Conservation (phyloP, 176 grass and related monocot genomes). For the Oryza australiensis region DNA sequence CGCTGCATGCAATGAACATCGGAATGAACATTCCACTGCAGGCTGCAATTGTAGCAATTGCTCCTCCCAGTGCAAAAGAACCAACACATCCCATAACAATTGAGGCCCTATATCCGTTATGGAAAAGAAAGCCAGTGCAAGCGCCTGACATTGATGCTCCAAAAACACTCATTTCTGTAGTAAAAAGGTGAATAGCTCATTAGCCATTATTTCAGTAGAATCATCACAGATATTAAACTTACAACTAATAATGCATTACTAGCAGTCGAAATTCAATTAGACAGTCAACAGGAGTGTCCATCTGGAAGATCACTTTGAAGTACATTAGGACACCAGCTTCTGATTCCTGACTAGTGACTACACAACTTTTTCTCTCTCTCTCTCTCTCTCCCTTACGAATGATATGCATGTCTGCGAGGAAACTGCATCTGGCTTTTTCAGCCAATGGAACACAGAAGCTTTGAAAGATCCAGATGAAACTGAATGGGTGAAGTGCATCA, state of each 20-base stretch:
- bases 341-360: background rate
- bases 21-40: conserved; percentile 95
- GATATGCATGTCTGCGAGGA: conserved; percentile 20
- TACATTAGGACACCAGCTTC: background rate
- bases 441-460: background rate
- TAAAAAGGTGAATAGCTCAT: conserved; percentile 17
- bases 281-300: background rate
- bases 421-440: background rate
- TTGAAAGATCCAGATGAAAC: background rate
- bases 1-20: conserved; percentile 62
- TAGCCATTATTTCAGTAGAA: conserved; percentile 25
- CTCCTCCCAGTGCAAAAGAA: conserved; percentile 82
- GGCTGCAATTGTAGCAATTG: conserved; percentile 75
- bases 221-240: background rate
- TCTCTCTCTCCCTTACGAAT: too few relatives aligned
- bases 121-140: conserved; percentile 88
- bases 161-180: conserved; percentile 78
- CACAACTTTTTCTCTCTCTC: background rate
- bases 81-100: conserved; percentile 80
- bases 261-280: conserved; percentile 2
- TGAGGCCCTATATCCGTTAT: conserved; percentile 86
- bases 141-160: conserved; percentile 91
- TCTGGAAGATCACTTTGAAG: background rate
- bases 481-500: background rate
- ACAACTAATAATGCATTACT: background rate